Conservation (phyloP, 192 early-diverging fungal genomes). For the Gryganskiella cystojenkinii region DNA sequence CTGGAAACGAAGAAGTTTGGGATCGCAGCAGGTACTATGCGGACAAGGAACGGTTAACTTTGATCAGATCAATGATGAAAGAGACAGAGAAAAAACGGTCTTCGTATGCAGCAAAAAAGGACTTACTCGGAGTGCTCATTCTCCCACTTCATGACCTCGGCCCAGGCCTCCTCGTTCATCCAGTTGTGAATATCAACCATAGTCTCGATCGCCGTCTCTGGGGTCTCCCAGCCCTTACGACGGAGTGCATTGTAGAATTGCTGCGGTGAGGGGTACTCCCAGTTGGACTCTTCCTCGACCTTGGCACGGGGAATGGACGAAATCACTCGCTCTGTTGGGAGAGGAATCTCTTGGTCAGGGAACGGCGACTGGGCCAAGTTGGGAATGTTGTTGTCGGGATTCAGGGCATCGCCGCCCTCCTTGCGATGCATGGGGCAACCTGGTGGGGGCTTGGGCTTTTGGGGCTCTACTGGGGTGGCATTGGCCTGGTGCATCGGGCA, state of each 20-base stretch:
- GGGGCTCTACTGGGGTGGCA: conserved; percentile 12
- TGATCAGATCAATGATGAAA: not conserved
- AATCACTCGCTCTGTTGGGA: conserved; percentile 83
- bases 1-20: conserved; percentile 83
- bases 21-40: conserved; percentile 55
- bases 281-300: conserved; percentile 59
- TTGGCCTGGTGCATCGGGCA: conserved; percentile 59
- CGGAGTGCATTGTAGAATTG: conserved; percentile 90
- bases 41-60: not conserved
- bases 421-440: conserved; percentile 61
- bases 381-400: conserved; percentile 95
- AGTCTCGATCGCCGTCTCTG: conserved; percentile 82
- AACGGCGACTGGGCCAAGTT: conserved; percentile 74
- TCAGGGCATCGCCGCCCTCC: conserved; percentile 61
- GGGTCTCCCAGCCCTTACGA: conserved; percentile 88
- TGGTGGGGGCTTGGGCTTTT: conserved; percentile 53
- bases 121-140: conserved; percentile 66
- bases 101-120: not conserved
- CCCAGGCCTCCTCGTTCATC: conserved; percentile 96
- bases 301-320: conserved; percentile 84
- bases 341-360: conserved; percentile 68
- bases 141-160: conserved; percentile 96
- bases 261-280: conserved; percentile 94
- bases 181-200: conserved; percentile 99
- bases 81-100: not conserved